These are phyloP conservation scores for Excoecaria cochinchinensis DNA, from an alignment of 345 rosid species.

Conservation along the genomic window DNA sequence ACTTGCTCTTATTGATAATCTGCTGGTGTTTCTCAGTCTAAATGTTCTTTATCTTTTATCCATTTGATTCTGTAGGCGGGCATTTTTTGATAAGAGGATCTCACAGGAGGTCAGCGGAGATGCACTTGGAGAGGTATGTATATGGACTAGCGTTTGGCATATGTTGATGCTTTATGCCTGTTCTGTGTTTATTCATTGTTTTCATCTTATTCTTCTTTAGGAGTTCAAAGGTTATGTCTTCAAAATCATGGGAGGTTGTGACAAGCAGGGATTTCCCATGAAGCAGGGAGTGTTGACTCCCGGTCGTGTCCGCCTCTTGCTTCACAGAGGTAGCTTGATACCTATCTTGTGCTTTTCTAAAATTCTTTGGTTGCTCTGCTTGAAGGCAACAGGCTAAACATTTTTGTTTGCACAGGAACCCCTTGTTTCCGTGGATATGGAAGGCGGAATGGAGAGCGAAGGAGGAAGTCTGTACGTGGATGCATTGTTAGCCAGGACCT, in stretches of 20 bases:
- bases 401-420: constrained; percentile 44
- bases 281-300: constrained; percentile 92
- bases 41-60: no score
- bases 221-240: constrained; percentile 87
- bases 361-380: no score
- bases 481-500: constrained; percentile 84
- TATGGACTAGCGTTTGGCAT: neutral
- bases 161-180: neutral
- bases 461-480: constrained; percentile 88
- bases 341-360: neutral
- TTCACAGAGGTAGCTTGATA: constrained; percentile 52
- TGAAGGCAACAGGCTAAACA: neutral
- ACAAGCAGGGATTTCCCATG: constrained; percentile 96
- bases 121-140: constrained; percentile 65
- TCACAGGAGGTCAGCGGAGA: constrained; percentile 84
- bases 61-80: constrained; percentile 40
- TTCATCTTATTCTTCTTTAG: constrained; percentile 22
- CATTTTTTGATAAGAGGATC: constrained; percentile 68
- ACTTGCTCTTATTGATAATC: no score
- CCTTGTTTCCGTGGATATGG: constrained; percentile 86
- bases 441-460: constrained; percentile 74
- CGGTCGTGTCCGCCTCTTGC: constrained; percentile 88
- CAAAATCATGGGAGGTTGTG: constrained; percentile 93
- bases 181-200: neutral
- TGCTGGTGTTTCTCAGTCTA: no score